Conservation (phyloP, 1,284 basidiomycete genomes). For the Anthracocystis panici-leucophaei region DNA sequence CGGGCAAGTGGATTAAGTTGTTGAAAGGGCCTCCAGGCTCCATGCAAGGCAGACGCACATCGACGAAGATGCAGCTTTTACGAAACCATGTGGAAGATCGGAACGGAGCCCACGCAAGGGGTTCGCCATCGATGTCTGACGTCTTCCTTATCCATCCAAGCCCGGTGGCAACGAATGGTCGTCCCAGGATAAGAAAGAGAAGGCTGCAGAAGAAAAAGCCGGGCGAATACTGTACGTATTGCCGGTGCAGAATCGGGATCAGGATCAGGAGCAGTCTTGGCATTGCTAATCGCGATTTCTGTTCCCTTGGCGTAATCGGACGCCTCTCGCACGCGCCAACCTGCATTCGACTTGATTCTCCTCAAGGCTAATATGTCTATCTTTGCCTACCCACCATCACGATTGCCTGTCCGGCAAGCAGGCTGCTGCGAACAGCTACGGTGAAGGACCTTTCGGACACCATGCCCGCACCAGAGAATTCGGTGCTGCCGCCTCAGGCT, state of each 20-base stretch:
- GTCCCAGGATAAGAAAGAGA: too few species aligned
- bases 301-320: constrained; percentile 3
- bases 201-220: neutral
- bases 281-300: neutral
- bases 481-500: constrained; percentile 14
- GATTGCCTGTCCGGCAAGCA: neutral
- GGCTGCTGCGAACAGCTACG: neutral
- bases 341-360: neutral
- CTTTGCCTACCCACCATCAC: neutral
- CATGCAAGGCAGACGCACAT: neutral
- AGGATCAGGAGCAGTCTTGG: neutral
- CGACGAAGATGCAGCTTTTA: too few species aligned
- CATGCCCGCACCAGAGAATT: constrained; percentile 17
- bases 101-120: neutral
- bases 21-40: too few species aligned
- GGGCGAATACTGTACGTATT: neutral
- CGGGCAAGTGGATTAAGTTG: too few species aligned
- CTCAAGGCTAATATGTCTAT: neutral
- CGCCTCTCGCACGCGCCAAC: constrained; percentile 24
- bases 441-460: neutral
- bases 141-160: too few species aligned
- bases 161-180: too few species aligned
- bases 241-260: neutral
- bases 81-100: constrained; percentile 4
- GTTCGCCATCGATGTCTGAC: too few species aligned